These are phyloP conservation scores for Penicillium steckii DNA, from an alignment of 495 filamentous ascomycete genomes.

Conservation along the genomic window DNA sequence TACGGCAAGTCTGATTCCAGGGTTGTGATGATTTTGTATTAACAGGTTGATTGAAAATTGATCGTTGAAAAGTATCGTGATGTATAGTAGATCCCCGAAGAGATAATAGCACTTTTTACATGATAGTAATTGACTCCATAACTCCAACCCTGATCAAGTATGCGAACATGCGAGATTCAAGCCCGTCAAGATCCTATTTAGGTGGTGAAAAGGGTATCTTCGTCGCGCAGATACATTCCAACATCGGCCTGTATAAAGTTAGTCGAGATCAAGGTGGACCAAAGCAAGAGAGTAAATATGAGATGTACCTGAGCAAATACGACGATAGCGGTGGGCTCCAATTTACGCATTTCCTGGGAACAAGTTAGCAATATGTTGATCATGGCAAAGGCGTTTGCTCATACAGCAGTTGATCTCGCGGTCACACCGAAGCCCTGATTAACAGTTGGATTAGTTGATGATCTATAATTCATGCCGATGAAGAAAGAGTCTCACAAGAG, in stretches of 20 bases:
- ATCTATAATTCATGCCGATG: not conserved
- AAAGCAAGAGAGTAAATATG: not conserved
- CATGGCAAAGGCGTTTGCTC: not conserved
- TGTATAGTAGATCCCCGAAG: conserved; percentile 5
- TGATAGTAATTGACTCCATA: conserved; percentile 21
- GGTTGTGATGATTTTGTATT: no score
- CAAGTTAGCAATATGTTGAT: not conserved
- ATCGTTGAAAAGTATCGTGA: conserved; percentile 2
- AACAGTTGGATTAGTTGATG: not conserved
- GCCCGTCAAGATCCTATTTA: conserved; percentile 17
- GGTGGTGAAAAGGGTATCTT: conserved; percentile 50
- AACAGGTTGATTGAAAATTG: not conserved
- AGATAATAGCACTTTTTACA: conserved; percentile 13
- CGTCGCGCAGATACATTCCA: conserved; percentile 10
- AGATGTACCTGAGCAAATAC: conserved; percentile 51
- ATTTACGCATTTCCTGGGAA: conserved; percentile 62
- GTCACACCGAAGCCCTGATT: not conserved
- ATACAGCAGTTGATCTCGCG: not conserved
- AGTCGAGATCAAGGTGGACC: not conserved
- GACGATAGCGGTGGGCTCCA: conserved; percentile 87
- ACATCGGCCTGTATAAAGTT: not conserved
- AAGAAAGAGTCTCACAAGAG: not conserved
- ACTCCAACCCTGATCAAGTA: conserved; percentile 23
- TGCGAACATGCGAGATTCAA: conserved; percentile 19
- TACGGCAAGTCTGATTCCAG: no score